Evolutionary conservation across 2,329 filamentous ascomycete species (phyloP).

Genomic region (Stemphylium vesicarium): DNA sequence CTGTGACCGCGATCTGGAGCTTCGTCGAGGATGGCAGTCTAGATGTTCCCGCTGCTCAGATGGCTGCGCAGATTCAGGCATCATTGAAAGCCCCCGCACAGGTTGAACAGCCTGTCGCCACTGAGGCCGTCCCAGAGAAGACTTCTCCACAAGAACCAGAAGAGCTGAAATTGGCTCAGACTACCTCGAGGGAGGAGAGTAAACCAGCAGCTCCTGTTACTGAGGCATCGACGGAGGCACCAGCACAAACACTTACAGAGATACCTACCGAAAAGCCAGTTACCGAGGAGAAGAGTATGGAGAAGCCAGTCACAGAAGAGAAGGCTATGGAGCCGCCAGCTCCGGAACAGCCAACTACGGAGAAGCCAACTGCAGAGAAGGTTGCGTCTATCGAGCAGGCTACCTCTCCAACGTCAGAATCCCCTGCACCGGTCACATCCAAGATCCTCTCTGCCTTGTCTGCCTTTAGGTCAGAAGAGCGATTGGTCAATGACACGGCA

Average conservation of each 20-base stretch:
- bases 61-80: slow-evolving; percentile 36
- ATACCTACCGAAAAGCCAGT: too few relatives aligned
- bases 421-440: slow-evolving; percentile 3
- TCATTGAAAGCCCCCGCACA: slow-evolving; percentile 20
- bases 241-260: too few relatives aligned
- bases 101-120: slow-evolving; percentile 7
- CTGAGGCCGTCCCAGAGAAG: slow-evolving; percentile 13
- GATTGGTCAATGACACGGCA: slow-evolving; percentile 16
- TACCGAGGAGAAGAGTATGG: too few relatives aligned
- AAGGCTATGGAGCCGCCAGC: not conserved
- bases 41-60: slow-evolving; percentile 40
- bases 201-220: slow-evolving; percentile 3
- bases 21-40: slow-evolving; percentile 44
- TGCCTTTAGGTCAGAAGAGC: slow-evolving; percentile 13
- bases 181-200: slow-evolving; percentile 8
- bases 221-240: not conserved
- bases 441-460: slow-evolving; percentile 9
- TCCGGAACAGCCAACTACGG: not conserved
- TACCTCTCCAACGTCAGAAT: slow-evolving; percentile 5
- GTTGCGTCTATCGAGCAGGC: slow-evolving; percentile 4
- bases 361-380: not conserved
- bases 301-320: not conserved
- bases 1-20: slow-evolving; percentile 43
- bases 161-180: slow-evolving; percentile 12
- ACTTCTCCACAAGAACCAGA: slow-evolving; percentile 12